Evolutionary conservation across 306 rosid genomes (phyloP), one percentile per base, ranked within the genome.

Genomic region (Prunus fruticosa): DNA sequence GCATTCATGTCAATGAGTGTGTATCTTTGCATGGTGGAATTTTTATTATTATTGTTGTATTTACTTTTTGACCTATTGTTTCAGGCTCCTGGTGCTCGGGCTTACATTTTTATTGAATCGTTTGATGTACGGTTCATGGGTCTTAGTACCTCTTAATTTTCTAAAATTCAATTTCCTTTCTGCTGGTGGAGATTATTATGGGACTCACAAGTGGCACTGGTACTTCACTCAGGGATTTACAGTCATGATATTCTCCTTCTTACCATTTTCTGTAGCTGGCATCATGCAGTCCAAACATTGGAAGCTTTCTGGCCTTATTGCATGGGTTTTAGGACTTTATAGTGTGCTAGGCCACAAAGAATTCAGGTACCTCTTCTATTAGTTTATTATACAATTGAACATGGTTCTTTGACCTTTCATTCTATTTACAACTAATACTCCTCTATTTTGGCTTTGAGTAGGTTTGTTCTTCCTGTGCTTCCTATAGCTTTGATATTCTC

Each of bases 131-230:
- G 97, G 97, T 70, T 84, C 84, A 41, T 95, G 97, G 98, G 77
- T 89, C 82, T 70, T 95, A 67, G 97, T 95, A 61, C 98, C 97
- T 53, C 92, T 92, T 50, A 90, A 90, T 81, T 95, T 95, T 85
- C 86, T 95, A 61, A 92, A 86, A 73, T 95, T 92, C 92, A 95
- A 92, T 84, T 89, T 95, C 87, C 92, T 95, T 76, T 90, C 96
- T 64, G 85, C 97, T 70, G 98, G 97, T 12, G 98, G 97, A 88
- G 97, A 95, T 77, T 90, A 89, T 78, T 95, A 95, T 81, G 98
- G 98, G 86, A 95, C 97, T 81, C 98, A 95, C 86, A 71, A 73
- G 81, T 92, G 98, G 98, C 96, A 95, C 89, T 95, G 99, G 99
- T 95, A 95, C 92, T 88, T 95, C 84, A 90, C 91, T 79, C 93